Percentiles rank a stretch among this genome's conserved stretches.
Evolutionary conservation across 305 asterid species (phyloP).

Genomic region (Fraxinus albicans): DNA sequence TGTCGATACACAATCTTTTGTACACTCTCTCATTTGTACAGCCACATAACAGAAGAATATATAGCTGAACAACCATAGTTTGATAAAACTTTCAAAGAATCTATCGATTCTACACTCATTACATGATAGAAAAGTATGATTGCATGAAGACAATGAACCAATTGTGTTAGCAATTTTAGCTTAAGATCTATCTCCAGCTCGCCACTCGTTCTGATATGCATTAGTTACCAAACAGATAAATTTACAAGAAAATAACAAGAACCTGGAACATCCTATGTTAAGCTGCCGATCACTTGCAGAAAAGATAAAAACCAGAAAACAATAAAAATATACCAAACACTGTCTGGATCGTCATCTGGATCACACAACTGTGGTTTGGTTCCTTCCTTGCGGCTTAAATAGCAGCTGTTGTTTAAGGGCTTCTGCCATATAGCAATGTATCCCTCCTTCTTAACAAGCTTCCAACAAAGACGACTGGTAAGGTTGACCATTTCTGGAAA

Average conservation of each 20-base stretch:
- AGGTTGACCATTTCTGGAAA: constrained; percentile 79
- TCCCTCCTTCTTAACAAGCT: constrained; percentile 88
- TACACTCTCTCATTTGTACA: neutral
- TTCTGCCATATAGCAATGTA: constrained; percentile 94
- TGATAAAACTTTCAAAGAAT: neutral
- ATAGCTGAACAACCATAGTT: neutral
- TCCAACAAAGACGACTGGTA: constrained; percentile 83
- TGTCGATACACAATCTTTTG: neutral
- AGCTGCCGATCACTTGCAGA: neutral
- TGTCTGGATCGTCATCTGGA: constrained; percentile 78
- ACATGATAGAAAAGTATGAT: neutral
- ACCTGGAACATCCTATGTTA: neutral
- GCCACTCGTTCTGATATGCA: neutral
- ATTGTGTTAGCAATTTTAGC: neutral
- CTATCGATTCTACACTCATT: neutral
- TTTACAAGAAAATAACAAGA: neutral
- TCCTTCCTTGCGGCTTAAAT: constrained; percentile 68
- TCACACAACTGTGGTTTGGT: constrained; percentile 75
- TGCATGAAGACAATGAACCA: neutral
- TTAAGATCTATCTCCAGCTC: neutral
- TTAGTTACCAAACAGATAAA: neutral
- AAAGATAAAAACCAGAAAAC: constrained; percentile 12
- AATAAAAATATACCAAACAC: constrained; percentile 61
- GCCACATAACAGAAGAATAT: neutral
- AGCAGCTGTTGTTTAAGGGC: constrained; percentile 82